Base-by-base conservation (phyloP, 1,139 yeast species). In the Scheffersomyces lignicola region DNA sequence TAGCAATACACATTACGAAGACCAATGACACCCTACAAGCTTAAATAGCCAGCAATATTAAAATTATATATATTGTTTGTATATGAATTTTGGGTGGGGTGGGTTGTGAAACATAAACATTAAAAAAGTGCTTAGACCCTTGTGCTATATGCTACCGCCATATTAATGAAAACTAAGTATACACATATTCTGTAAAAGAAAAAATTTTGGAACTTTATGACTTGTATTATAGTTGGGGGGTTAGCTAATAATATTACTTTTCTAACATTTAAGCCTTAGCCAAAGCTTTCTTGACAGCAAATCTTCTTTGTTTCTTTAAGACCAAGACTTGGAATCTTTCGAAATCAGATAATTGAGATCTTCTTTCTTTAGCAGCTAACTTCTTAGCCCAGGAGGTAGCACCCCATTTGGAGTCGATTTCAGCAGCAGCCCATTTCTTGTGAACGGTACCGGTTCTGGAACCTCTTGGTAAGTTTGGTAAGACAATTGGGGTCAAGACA, bases 301-400 rank as follows among this genome's bases (percentile, higher is more conserved):
- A 83, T 78, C 92, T 85, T 77, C 88, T 88, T 81, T 90, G 96
- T 83, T 89, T 92, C 86, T 86, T 90, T 72, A 88, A 83, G 58
- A 88, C 94, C 71, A 86, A 69, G 60, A 90, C 98, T 81, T 92
- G 97, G 97, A 92, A 92, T 83, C 99, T 90, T 80, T 92, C 97
- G 64, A 92, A 92, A 76, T 92, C 99, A 58, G 92, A 68, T 69
- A 94, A 84, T 66, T 83, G 76, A 60, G 94, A 73, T 81, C 98
- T 87, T 73, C 83, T 88, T 73, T 85, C 82, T 73, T 85, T 88
- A 72, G 86, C 83, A 65, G 95, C 96, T 64, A 92, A 83, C 80
- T 88, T 89, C 86, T 92, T 87, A 65, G 97, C 97, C 97, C 97
- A 89, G 42, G 95, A 67, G 54, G 97, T 78, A 60, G 85, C 77